Evolutionary conservation across 192 early-diverging fungal genomes (phyloP), one percentile per base, ranked within the genome.

Genomic region (Polychytrium aggregatum): DNA sequence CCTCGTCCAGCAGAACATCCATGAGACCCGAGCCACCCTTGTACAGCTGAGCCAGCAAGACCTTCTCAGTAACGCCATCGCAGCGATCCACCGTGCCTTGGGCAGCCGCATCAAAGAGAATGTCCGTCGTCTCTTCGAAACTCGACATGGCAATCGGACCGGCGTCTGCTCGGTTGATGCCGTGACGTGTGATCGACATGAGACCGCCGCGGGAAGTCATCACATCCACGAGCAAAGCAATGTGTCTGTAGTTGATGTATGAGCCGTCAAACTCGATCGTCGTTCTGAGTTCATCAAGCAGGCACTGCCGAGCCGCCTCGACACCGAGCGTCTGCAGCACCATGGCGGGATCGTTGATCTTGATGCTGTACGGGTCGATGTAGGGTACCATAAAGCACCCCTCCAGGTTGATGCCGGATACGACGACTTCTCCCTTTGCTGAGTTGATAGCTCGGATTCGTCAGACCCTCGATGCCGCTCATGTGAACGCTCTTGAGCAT

Each of bases 211-310:
- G 42, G 14, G 3, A 16, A 16, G 42, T n/a, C 92, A 96, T 96
- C 24, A 89, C 81, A 65, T 96, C 92, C 38, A 83, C 84, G 48
- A 96, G 77, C 58, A 93, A 66, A 17, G 90, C 79, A 66, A 96
- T 65, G 53, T 96, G 92, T 42, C 92, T 81, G 63, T 93, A 93
- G 71, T 96, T 96, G 46, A 96, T 88, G 74, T 93, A 93, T 30
- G 87, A 90, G 59, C 87, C 86, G 48, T 87, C 87, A 51, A 85
- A 86, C 69, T 96, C 83, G 55, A 96, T 90, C 42, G 93, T 89
- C 44, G 74, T 76, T 34, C 90, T 82, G 37, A 90, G 60, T 67
- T 96, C 92, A 37, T 37, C 17, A 1, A 37, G 3, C n/a, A n/a
- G n/a, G n/a, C n/a, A n/a, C n/a, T n/a, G n/a, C 14, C 94, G 72